Percentiles rank a stretch among this genome's conserved stretches.
Conservation (phyloP, 495 filamentous ascomycete genomes). For the Xylaria castorea region DNA sequence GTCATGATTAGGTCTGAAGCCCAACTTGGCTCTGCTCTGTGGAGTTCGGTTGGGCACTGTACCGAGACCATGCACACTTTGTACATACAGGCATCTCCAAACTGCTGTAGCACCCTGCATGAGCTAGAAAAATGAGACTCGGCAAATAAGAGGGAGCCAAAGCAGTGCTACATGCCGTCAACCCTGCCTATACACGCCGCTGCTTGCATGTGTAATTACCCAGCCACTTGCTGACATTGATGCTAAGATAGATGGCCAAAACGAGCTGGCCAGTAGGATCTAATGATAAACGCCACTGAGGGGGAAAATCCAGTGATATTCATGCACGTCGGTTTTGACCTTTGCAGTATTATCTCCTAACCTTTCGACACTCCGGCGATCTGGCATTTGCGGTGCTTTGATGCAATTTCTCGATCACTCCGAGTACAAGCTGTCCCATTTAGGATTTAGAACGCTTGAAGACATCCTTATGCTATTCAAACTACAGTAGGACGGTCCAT, state of each 20-base stretch:
- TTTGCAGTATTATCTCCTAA: neutral
- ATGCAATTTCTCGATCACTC: neutral
- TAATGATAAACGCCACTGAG: neutral
- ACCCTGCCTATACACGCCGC: neutral
- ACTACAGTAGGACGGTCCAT: neutral
- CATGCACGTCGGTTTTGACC: neutral
- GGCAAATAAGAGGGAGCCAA: neutral
- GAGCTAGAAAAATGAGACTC: neutral
- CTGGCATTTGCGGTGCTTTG: neutral
- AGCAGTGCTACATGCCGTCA: neutral
- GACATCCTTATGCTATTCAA: neutral
- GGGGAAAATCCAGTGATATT: neutral
- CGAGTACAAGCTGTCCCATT: neutral
- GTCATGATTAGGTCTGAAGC: neutral
- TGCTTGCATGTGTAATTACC: too few relatives aligned
- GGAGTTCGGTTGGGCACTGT: too few relatives aligned
- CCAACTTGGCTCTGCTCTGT: too few relatives aligned
- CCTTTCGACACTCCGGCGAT: neutral
- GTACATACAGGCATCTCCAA: neutral
- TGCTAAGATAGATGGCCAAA: neutral
- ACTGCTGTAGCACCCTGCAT: neutral
- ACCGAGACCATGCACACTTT: neutral
- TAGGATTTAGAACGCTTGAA: neutral
- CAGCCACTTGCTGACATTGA: neutral
- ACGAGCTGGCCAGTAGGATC: neutral